Percentiles rank a stretch among this genome's conserved stretches.
phyloP scores from a whole-genome alignment of 352 stramenopile genomes.

The Blastocystis hominis region DNA sequence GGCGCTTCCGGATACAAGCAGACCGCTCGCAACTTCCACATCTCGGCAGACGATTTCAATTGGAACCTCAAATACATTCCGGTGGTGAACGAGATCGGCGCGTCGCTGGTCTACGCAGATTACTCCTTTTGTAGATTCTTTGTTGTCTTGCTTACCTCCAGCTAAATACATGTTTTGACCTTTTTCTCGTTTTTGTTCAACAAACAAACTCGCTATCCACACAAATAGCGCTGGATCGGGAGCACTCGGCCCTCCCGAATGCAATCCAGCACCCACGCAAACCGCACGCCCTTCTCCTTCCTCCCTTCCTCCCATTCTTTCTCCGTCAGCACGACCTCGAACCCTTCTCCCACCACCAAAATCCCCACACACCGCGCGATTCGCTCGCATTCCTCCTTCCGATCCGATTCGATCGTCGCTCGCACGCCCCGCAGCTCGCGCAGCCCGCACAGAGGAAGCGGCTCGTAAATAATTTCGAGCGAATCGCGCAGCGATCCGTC shows the following conservation, averaged over 20 bases:
- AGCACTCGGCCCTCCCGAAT: not conserved
- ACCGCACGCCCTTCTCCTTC: not conserved
- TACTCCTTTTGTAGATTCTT: not conserved
- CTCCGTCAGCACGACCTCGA: not conserved
- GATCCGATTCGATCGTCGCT: not conserved
- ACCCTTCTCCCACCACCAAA: not conserved
- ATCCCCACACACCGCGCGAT: not conserved
- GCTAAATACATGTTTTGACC: not conserved
- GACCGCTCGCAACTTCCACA: not conserved
- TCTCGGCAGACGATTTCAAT: not conserved
- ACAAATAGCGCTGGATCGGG: not conserved
- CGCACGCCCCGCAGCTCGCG: not conserved
- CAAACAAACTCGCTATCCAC: not conserved
- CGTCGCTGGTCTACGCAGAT: conserved; percentile 24
- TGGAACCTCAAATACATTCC: not conserved
- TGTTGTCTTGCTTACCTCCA: not conserved
- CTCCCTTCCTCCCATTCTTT: not conserved
- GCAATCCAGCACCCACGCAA: conserved; percentile 21
- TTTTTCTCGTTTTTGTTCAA: not conserved
- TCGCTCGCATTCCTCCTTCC: not conserved
- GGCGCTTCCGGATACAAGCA: not conserved
- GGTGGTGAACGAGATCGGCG: not conserved
- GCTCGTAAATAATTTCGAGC: not conserved
- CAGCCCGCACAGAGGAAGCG: not conserved
- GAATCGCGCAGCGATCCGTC: not conserved